phyloP scores from a whole-genome alignment of 495 filamentous ascomycete genomes.

The Podospora pseudoanserina region DNA sequence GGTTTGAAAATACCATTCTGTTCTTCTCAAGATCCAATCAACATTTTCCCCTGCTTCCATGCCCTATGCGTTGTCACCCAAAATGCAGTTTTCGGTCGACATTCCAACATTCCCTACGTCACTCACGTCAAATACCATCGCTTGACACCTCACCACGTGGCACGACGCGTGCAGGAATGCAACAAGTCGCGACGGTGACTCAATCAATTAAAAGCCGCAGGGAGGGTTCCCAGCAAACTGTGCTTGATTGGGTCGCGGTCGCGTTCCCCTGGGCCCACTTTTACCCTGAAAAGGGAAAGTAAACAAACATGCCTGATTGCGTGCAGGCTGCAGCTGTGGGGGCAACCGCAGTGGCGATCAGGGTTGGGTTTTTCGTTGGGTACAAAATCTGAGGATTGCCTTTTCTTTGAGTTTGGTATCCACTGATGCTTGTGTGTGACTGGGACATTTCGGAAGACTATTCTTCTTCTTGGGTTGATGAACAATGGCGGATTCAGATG shows the following conservation, averaged over 20 bases:
- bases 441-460: not conserved
- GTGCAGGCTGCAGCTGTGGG: slow-evolving; percentile 1
- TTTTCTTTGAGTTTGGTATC: not conserved
- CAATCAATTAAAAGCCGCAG: not conserved
- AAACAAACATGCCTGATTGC: slow-evolving; percentile 16
- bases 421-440: not conserved
- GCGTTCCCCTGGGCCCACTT: slow-evolving; percentile 4
- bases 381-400: not conserved
- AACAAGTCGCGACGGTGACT: not conserved
- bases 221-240: not conserved
- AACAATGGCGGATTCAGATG: slow-evolving; percentile 21
- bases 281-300: slow-evolving; percentile 2
- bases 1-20: no score
- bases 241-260: not conserved
- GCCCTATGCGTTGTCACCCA: no score
- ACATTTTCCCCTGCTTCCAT: no score
- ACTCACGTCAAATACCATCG: not conserved
- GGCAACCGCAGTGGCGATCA: slow-evolving; percentile 11
- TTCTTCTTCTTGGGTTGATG: not conserved
- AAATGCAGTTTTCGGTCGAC: no score
- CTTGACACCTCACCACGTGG: not conserved
- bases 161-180: not conserved
- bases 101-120: no score
- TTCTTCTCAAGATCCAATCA: no score
- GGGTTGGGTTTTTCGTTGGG: not conserved